Conservation (phyloP, 305 asterid genomes). For the Withania somnifera region DNA sequence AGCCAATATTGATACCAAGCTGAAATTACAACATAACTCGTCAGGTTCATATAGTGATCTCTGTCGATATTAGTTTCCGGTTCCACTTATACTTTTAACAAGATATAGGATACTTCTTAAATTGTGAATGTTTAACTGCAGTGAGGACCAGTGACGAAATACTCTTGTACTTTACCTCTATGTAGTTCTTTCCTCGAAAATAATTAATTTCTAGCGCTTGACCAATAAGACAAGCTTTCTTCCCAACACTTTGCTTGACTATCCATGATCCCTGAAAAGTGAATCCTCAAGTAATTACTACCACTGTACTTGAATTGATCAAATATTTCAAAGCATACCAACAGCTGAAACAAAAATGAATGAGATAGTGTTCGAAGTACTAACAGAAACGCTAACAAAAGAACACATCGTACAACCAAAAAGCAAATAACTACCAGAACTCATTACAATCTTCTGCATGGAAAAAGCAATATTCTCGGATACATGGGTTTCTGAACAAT, state of each 20-base stretch:
- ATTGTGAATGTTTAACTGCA: neutral
- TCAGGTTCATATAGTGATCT: neutral
- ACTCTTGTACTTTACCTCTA: slow-evolving; percentile 54
- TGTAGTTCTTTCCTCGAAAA: slow-evolving; percentile 82
- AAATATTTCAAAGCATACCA: neutral
- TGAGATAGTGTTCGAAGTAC: neutral
- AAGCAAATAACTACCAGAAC: neutral
- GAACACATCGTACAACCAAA: neutral
- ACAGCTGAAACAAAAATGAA: neutral
- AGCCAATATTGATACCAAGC: slow-evolving; percentile 92
- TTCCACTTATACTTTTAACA: neutral
- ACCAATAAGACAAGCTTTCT: slow-evolving; percentile 91
- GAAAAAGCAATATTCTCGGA: neutral
- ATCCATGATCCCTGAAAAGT: slow-evolving; percentile 85
- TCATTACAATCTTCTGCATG: neutral
- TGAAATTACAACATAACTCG: slow-evolving; percentile 17
- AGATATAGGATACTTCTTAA: neutral
- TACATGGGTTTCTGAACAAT: neutral
- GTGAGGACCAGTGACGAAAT: neutral
- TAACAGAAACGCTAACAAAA: neutral
- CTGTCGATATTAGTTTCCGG: neutral
- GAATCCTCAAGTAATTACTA: neutral
- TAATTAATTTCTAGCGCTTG: slow-evolving; percentile 93
- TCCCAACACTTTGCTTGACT: slow-evolving; percentile 94
- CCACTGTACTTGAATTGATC: neutral